phyloP scores from a whole-genome alignment of 805 yeast species.

The Yarrowia bubula region DNA sequence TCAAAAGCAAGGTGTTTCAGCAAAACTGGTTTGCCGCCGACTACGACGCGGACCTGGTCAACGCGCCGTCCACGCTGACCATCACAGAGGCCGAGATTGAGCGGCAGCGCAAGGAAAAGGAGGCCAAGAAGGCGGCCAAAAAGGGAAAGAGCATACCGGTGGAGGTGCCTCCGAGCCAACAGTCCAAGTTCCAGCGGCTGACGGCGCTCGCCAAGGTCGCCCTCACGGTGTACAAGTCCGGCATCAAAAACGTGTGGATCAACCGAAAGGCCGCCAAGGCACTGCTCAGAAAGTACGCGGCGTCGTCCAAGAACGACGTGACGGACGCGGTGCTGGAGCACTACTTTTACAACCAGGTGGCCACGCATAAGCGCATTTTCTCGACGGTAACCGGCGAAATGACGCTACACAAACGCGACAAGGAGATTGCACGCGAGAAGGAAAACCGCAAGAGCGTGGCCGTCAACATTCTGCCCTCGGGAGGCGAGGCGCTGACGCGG shows the following conservation, averaged over 20 bases:
- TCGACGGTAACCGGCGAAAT: slow-evolving; percentile 23
- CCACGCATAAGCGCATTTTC: slow-evolving; percentile 26
- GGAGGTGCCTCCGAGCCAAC: neutral
- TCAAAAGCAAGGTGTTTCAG: slow-evolving; percentile 25
- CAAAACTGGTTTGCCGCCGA: slow-evolving; percentile 24
- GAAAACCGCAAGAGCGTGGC: neutral
- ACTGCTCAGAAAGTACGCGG: slow-evolving; percentile 30
- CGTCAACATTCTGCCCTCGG: neutral
- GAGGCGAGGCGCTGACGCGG: slow-evolving; percentile 43
- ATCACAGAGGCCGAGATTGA: slow-evolving; percentile 17
- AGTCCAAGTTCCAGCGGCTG: neutral
- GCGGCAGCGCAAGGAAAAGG: neutral
- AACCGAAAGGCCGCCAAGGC: slow-evolving; percentile 37
- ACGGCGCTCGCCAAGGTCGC: neutral
- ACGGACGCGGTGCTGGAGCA: slow-evolving; percentile 35
- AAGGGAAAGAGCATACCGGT: neutral
- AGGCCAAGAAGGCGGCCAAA: neutral
- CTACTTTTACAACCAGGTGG: slow-evolving; percentile 27
- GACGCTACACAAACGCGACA: slow-evolving; percentile 29
- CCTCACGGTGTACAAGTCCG: slow-evolving; percentile 45
- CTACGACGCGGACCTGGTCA: slow-evolving; percentile 15
- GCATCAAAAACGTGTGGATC: slow-evolving; percentile 50
- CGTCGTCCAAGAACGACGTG: slow-evolving; percentile 30
- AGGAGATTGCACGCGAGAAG: slow-evolving; percentile 38
- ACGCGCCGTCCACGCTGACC: slow-evolving; percentile 11